Conservation (phyloP, 768 basidiomycete species). For the Podaxis rugospora region DNA sequence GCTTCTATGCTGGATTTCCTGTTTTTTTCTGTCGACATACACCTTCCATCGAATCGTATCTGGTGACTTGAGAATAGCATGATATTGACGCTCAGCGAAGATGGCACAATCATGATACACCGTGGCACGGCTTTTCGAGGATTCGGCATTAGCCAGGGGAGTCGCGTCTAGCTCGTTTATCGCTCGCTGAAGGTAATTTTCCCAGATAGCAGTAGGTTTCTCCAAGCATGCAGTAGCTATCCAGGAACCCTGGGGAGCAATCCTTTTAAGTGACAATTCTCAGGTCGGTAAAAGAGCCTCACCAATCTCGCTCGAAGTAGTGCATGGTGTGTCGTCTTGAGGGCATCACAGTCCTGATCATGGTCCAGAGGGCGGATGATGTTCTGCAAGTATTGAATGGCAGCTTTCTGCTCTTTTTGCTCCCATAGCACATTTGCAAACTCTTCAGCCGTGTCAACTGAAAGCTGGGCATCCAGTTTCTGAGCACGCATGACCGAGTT, state of each 20-base stretch:
- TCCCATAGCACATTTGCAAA: conserved; percentile 90
- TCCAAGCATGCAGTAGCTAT: conserved; percentile 80
- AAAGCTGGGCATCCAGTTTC: conserved; percentile 41
- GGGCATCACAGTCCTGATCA: conserved; percentile 3
- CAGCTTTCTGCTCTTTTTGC: conserved; percentile 79
- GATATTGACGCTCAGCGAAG: conserved; percentile 88
- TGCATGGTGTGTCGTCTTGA: conserved; percentile 25
- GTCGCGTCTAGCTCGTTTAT: conserved; percentile 25
- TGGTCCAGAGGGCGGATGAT: conserved; percentile 17
- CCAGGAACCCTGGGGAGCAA: conserved; percentile 74
- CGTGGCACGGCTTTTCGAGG: conserved; percentile 36
- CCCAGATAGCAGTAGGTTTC: conserved; percentile 67
- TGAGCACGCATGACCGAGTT: conserved; percentile 82
- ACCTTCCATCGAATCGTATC: conserved; percentile 66
- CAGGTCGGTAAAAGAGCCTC: conserved; percentile 17
- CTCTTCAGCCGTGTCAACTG: conserved; percentile 64
- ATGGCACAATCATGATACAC: conserved; percentile 80
- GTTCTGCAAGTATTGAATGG: conserved; percentile 66
- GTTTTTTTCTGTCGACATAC: conserved; percentile 67
- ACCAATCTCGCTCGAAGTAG: conserved; percentile 63
- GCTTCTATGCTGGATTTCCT: conserved; percentile 59
- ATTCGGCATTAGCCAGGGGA: not conserved
- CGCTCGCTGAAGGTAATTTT: conserved; percentile 68
- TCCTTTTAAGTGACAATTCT: not conserved
- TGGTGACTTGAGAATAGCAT: conserved; percentile 61